Evolutionary conservation across 495 filamentous ascomycete species (phyloP), one percentile per base, ranked within the genome.

Genomic region (Talaromyces liani): DNA sequence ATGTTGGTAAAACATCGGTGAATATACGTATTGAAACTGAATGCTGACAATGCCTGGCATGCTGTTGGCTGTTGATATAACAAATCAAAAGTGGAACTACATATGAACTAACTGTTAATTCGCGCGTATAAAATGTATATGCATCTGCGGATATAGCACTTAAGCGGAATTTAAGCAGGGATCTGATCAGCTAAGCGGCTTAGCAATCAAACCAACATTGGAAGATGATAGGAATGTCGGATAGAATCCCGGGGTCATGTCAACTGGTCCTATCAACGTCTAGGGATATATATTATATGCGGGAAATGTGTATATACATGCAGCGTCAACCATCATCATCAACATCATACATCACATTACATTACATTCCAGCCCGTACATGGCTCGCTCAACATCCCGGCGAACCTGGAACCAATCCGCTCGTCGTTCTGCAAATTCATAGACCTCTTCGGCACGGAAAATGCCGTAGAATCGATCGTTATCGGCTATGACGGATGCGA

Each of bases 401-500:
- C 88, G 88, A 4, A 99, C 89, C 61, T 84, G 80, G 71, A 88
- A 95, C 95, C 95, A 99, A 74, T 99, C 95, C 66, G 92, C 92
- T 63, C 95, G 79, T 64, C 95, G 79, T 73, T 96, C 91, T 12
- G 93, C 95, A 77, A 94, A 99, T 78, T 97, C 95, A 70, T 94
- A 96, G 1, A 98, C 94, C 75, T 99, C 95, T 70, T 99, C 94
- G 25, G 92, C 91, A 54, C 92, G 81, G 71, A 97, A 97, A 63
- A 98, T 90, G 2, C 95, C 95, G 16, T 87, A 80, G 72, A 97
- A 99, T 12, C 94, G 83, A 65, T 91, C 90, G 2, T 85, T 86
- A 72, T 99, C 94, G 0, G 95, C 95, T 69, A 99, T 97, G 47
- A 99, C 88, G 0, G 85, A 88, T 29, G 95, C 95, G 77, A 99